Evolutionary conservation across 768 basidiomycete genomes (phyloP).

Genomic region (Termitomyces sp.): DNA sequence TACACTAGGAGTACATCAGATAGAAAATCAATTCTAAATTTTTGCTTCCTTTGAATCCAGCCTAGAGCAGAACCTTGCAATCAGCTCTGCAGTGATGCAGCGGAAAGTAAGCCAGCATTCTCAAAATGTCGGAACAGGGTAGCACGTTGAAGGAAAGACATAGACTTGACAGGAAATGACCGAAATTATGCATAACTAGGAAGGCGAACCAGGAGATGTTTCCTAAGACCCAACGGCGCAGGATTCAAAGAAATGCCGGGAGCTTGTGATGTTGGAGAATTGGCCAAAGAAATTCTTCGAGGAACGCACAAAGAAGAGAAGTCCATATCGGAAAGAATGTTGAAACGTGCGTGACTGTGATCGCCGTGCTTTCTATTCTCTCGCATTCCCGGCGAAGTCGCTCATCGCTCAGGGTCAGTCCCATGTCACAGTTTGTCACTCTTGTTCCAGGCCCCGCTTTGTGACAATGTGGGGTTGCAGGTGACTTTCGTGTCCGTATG

Average conservation of each 20-base stretch:
- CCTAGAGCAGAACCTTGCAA: conserved; percentile 30
- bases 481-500: too few relatives aligned
- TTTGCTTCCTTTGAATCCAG: not conserved
- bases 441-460: too few relatives aligned
- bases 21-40: not conserved
- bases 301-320: not conserved
- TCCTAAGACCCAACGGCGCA: not conserved
- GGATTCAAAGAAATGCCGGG: not conserved
- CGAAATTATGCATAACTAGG: not conserved
- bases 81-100: conserved; percentile 38
- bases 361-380: not conserved
- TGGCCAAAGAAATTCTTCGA: not conserved
- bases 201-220: not conserved
- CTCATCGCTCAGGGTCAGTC: too few relatives aligned
- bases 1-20: not conserved
- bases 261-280: not conserved
- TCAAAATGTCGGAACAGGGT: conserved; percentile 35
- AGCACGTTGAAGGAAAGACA: conserved; percentile 22
- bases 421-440: too few relatives aligned
- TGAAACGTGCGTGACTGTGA: not conserved
- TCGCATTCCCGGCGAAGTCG: too few relatives aligned
- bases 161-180: not conserved
- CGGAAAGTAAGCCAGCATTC: conserved; percentile 29
- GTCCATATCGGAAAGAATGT: not conserved
- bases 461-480: too few relatives aligned